These are phyloP conservation scores for Salix brachista DNA, from an alignment of 345 rosid species.

Conservation along the genomic window DNA sequence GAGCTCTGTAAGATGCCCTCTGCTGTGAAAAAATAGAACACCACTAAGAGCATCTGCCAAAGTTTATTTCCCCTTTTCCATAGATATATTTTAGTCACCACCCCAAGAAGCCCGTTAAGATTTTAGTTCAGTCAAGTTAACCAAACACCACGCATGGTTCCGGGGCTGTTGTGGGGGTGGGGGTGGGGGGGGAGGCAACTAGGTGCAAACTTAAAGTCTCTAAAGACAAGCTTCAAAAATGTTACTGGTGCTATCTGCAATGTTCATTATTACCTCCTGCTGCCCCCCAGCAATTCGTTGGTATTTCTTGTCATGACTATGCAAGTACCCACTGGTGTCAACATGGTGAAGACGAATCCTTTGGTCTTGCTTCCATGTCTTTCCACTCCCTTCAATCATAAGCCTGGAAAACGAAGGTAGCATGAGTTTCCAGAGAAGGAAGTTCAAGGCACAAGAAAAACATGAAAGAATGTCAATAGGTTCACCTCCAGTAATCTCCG, in stretches of 20 bases:
- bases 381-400: slow-evolving; percentile 82
- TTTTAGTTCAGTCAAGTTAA: background rate
- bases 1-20: background rate
- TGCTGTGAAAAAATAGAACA: background rate
- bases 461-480: background rate
- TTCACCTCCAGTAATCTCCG: slow-evolving; percentile 94
- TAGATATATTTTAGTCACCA: background rate
- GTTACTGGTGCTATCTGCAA: background rate
- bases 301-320: slow-evolving; percentile 96
- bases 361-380: slow-evolving; percentile 95
- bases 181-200: background rate
- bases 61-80: background rate
- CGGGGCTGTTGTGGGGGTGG: background rate
- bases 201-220: background rate
- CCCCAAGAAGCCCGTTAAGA: background rate
- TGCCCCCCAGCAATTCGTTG: slow-evolving; percentile 99
- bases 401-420: slow-evolving; percentile 44
- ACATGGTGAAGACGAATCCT: slow-evolving; percentile 86
- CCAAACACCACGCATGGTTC: background rate
- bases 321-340: slow-evolving; percentile 90
- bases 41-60: background rate
- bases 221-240: background rate
- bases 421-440: slow-evolving; percentile 10
- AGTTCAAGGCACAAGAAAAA: background rate
- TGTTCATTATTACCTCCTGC: slow-evolving; percentile 70